A percentile compares a stretch with the other conserved stretches of the same genome.
phyloP scores from a whole-genome alignment of 768 basidiomycete genomes.

The Psilocybe sp. region DNA sequence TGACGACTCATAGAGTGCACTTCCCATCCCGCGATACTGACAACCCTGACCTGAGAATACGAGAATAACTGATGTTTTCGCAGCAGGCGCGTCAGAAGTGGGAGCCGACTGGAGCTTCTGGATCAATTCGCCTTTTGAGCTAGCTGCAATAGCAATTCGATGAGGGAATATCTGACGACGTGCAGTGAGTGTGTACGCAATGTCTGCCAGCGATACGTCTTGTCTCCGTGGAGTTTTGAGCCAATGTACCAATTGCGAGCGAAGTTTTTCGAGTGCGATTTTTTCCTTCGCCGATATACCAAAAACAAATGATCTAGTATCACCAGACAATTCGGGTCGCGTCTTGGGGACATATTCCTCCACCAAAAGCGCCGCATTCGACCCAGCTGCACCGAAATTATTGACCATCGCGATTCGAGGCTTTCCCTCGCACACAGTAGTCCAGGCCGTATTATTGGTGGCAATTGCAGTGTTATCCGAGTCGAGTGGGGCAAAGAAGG shows the following conservation, averaged over 20 bases:
- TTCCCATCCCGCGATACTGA: constrained; percentile 66
- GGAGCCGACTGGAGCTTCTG: constrained; percentile 37
- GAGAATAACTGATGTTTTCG: constrained; percentile 43
- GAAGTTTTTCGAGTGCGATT: constrained; percentile 43
- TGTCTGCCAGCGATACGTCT: constrained; percentile 36
- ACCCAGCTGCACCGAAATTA: constrained; percentile 76
- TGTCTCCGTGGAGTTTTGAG: constrained; percentile 30
- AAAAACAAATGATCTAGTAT: constrained; percentile 37
- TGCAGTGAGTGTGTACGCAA: constrained; percentile 68
- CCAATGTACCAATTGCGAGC: constrained; percentile 44
- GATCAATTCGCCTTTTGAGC: constrained; percentile 41
- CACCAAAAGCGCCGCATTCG: constrained; percentile 59
- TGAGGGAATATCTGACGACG: constrained; percentile 55
- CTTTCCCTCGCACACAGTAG: constrained; percentile 22
- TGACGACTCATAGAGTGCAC: constrained; percentile 47
- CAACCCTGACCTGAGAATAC: constrained; percentile 76
- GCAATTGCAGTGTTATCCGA: constrained; percentile 50
- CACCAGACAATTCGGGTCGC: background rate
- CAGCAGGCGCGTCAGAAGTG: constrained; percentile 23
- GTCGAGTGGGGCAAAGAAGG: constrained; percentile 46
- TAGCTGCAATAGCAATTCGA: constrained; percentile 49
- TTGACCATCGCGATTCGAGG: constrained; percentile 60
- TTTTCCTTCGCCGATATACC: constrained; percentile 62
- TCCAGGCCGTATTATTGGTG: constrained; percentile 40
- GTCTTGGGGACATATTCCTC: constrained; percentile 43